Base-by-base conservation (phyloP, 2,329 filamentous ascomycete species). In the Verticillium zaregamsianum region DNA sequence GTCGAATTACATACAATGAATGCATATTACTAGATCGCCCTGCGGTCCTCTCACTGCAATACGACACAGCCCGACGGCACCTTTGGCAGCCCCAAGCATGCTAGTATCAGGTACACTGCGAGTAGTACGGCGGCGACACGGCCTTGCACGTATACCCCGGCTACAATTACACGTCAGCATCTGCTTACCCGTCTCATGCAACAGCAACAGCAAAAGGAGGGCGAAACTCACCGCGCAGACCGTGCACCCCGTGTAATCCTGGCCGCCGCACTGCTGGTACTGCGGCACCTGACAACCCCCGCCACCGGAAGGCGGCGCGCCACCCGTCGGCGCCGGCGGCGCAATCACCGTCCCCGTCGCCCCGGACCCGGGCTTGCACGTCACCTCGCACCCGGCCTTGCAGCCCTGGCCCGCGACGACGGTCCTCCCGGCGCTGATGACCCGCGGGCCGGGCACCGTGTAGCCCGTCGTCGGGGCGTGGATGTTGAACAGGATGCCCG, bases 401-500 rank as follows among this genome's bases (percentile, higher is more conserved):
- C 79, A 81, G 2, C 62, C 69, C 2, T 73, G 73, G 17, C 79
- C 79, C 14, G 79, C 75, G 5, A 63, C 65, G 70, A 77, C 77
- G 5, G 73, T 77, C 2, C 72, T 72, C 1, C 79, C 79, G n/a
- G 73, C 72, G 0, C 75, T 64, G 59, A 77, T 72, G 31, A 81
- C 79, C 1, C 71, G 66, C 2, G 79, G 79, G 3, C 80, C 80
- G 1, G 80, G 79, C 5, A 77, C 77, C 5, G 73, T 67, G 61
- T 82, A 82, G 1, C 67, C 71, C 23, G 65, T 66, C 60, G 81
- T 64, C 55, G 74, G 70, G 9, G 73, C 68, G 69, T 82, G 79
- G 64, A 82, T 82, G 69, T 81, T 80, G 66, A 82, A 70, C 32
- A 76, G 70, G 61, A 82, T 79, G 12, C 80, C 80, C 0, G 80